A percentile compares a stretch with the other conserved stretches of the same genome.
Conservation (phyloP, 1,284 basidiomycete species). For the Phellinidium pouzarii region DNA sequence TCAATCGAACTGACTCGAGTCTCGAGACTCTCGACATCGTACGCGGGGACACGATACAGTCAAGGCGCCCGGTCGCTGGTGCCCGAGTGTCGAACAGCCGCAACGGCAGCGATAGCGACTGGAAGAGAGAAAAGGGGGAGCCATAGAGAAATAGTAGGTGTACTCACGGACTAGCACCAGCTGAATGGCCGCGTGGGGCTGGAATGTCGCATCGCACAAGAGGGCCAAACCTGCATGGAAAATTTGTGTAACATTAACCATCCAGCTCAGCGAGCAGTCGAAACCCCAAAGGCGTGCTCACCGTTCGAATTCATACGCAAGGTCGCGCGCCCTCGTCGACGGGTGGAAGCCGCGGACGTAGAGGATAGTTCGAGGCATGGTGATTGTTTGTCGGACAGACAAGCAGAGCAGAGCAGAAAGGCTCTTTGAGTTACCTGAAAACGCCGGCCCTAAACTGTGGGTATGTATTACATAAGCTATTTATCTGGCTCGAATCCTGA, state of each 20-base stretch:
- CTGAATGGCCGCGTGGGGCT: constrained; percentile 69
- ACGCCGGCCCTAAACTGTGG: not conserved
- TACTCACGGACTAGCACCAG: constrained; percentile 73
- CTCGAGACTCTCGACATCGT: constrained; percentile 5
- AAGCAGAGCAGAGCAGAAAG: not conserved
- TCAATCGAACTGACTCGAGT: not conserved
- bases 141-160: constrained; percentile 18
- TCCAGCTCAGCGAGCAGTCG: too few relatives aligned
- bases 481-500: too few relatives aligned
- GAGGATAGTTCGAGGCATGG: constrained; percentile 66
- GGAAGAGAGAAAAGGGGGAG: constrained; percentile 29
- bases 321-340: constrained; percentile 70
- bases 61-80: not conserved
- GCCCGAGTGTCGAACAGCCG: constrained; percentile 1
- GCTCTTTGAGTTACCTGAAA: not conserved
- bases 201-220: constrained; percentile 85
- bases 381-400: not conserved
- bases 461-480: too few relatives aligned
- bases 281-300: constrained; percentile 35
- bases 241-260: constrained; percentile 4
- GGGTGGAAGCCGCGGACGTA: constrained; percentile 84
- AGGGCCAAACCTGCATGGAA: constrained; percentile 54
- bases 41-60: not conserved
- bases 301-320: constrained; percentile 86
- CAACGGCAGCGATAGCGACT: constrained; percentile 23